Conservation (phyloP, 2,329 filamentous ascomycete species). For the Arachnomyces sp. region DNA sequence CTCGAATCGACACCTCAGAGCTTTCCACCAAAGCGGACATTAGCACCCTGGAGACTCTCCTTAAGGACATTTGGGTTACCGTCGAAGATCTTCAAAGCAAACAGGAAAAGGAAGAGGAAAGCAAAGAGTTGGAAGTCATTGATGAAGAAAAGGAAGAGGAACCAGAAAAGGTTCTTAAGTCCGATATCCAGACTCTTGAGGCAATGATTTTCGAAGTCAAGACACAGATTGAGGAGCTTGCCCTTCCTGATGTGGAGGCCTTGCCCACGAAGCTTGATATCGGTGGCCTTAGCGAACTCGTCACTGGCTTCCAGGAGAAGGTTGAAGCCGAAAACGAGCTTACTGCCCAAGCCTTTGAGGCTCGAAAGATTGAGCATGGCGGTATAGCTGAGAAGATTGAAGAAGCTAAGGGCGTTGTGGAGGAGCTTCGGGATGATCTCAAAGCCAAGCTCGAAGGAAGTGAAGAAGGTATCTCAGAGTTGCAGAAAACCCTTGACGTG, state of each 20-base stretch:
- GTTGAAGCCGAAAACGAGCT: slow-evolving; percentile 60
- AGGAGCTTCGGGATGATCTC: slow-evolving; percentile 68
- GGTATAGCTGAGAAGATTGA: slow-evolving; percentile 68
- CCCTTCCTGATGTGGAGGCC: slow-evolving; percentile 59
- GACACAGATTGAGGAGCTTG: slow-evolving; percentile 62
- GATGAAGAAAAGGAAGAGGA: slow-evolving; percentile 40
- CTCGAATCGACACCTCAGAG: slow-evolving; percentile 54
- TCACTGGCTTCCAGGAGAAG: slow-evolving; percentile 64
- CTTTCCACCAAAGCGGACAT: slow-evolving; percentile 72
- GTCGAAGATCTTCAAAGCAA: slow-evolving; percentile 60
- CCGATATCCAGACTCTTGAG: slow-evolving; percentile 72
- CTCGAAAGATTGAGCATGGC: slow-evolving; percentile 74
- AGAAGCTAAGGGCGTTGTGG: slow-evolving; percentile 68
- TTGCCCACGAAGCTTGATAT: slow-evolving; percentile 71
- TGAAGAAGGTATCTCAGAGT: slow-evolving; percentile 49
- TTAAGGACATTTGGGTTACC: slow-evolving; percentile 65
- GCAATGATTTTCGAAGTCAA: slow-evolving; percentile 81
- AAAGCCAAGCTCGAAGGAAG: slow-evolving; percentile 70
- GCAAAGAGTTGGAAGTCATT: slow-evolving; percentile 8
- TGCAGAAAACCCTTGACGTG: slow-evolving; percentile 55
- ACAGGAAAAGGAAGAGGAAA: slow-evolving; percentile 39
- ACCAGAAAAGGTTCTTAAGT: slow-evolving; percentile 62
- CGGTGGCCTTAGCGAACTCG: slow-evolving; percentile 57
- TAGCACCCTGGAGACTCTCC: slow-evolving; percentile 63
- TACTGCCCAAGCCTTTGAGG: slow-evolving; percentile 70